Base-by-base conservation (phyloP, 768 basidiomycete genomes). In the Pleurotus cornucopiae region DNA sequence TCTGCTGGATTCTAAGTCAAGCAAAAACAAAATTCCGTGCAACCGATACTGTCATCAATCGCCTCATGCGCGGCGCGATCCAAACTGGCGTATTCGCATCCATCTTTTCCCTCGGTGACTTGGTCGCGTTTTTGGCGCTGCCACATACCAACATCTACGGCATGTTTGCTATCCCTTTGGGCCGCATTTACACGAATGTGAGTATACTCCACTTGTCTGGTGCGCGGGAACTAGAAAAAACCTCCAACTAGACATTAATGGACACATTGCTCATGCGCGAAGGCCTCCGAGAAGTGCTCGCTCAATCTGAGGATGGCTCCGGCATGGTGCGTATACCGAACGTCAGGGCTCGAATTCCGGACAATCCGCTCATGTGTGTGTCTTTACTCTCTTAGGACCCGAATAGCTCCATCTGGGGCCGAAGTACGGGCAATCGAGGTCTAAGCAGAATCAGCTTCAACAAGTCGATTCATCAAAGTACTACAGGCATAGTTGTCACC, bases 161-260 rank as follows among this genome's bases (percentile, higher is more conserved):
- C 20, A 68, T 77, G 63, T 77, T 79, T 46, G 66, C 69, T 3
- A 63, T 75, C 7, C 70, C 75, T 0, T 62, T 76, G 20, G 73
- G 76, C 20, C 72, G 75, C 14, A 67, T 79, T 45, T 77, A 78
- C 56, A 72, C 74, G 0, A 72, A 70, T 41, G 76, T 76, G 48
- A 53, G 72, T 56, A 4, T 34, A 9, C 30, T 9, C 11, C 30
- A 3, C 30, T 34, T 4, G 30, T 34, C 7, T 4, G 30, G 7
- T 4, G 30, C 11, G 30, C 6, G 2, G 11, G 7, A 11, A 9
- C 6, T 34, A 26, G 0, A 9, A 4, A 2, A 3, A 34, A 11
- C 2, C 9, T 5, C 23, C 3, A 18, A 18, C 5, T 6, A 60
- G 58, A 57, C 58, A n/a, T 23, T 60, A 9, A 51, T 60, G 39